phyloP scores from a whole-genome alignment of 768 basidiomycete species.

The Artomyces pyxidatus region DNA sequence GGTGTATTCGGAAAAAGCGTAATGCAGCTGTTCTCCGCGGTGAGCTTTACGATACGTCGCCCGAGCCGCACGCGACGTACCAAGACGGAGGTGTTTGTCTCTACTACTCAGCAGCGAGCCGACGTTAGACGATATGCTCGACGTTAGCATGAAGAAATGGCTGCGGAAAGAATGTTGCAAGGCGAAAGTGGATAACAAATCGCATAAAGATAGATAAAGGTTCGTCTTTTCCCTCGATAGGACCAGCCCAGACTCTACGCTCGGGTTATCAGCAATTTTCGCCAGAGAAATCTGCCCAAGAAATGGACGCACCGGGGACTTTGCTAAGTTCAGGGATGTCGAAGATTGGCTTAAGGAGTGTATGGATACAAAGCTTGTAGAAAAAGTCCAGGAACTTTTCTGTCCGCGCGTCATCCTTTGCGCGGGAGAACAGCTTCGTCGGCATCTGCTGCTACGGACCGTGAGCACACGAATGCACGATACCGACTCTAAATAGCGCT shows the following conservation, averaged over 20 bases:
- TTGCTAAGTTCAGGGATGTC: constrained; percentile 65
- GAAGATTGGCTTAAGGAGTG: constrained; percentile 73
- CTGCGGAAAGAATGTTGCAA: constrained; percentile 87
- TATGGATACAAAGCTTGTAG: constrained; percentile 75
- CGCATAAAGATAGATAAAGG: constrained; percentile 83
- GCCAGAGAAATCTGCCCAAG: constrained; percentile 15
- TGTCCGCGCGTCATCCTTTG: constrained; percentile 76
- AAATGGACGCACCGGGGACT: constrained; percentile 31
- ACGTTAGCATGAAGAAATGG: constrained; percentile 83
- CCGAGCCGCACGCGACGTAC: constrained; percentile 38
- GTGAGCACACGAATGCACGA: neutral
- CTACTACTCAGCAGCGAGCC: constrained; percentile 70
- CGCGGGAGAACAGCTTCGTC: constrained; percentile 40
- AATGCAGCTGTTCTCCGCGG: constrained; percentile 60
- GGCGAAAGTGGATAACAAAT: constrained; percentile 83
- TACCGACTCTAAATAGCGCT: constrained; percentile 3
- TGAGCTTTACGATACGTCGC: constrained; percentile 6
- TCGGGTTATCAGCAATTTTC: constrained; percentile 3
- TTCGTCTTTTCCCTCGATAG: constrained; percentile 71
- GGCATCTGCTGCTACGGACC: constrained; percentile 3
- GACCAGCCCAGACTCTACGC: constrained; percentile 41
- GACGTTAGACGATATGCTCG: constrained; percentile 64
- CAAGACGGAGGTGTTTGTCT: constrained; percentile 90
- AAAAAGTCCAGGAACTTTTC: constrained; percentile 93
- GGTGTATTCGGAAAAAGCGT: constrained; percentile 81